Evolutionary conservation across 768 basidiomycete species (phyloP).

Genomic region (Amanita jacksonii): DNA sequence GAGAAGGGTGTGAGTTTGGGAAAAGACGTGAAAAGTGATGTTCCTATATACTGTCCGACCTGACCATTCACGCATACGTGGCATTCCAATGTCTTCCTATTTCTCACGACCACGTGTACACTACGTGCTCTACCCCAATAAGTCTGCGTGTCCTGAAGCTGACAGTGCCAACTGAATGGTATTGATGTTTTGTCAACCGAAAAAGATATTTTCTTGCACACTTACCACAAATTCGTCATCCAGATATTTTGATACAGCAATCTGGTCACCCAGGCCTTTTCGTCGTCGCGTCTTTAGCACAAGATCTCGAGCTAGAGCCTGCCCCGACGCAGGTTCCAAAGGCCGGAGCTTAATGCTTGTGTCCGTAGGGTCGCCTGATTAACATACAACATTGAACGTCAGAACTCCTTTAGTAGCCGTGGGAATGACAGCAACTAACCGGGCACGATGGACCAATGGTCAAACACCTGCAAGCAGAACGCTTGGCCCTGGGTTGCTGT

Average conservation of each 20-base stretch:
- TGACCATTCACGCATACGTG: constrained; percentile 28
- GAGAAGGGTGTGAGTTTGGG: constrained; percentile 27
- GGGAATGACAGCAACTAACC: constrained; percentile 39
- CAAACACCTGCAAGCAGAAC: constrained; percentile 96
- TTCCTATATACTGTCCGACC: constrained; percentile 30
- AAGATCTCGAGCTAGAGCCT: constrained; percentile 88
- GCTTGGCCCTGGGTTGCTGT: constrained; percentile 99
- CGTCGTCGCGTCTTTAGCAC: constrained; percentile 93
- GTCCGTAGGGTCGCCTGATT: constrained; percentile 90
- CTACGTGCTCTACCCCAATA: constrained; percentile 44
- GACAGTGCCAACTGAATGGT: constrained; percentile 71
- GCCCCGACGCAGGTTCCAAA: constrained; percentile 93
- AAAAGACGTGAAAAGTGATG: constrained; percentile 14
- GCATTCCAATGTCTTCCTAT: constrained; percentile 20
- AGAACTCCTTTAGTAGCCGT: constrained; percentile 5
- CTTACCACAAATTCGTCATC: constrained; percentile 94
- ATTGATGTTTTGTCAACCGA: constrained; percentile 8
- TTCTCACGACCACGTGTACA: constrained; percentile 34
- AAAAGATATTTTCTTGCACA: constrained; percentile 12
- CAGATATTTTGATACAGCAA: constrained; percentile 93
- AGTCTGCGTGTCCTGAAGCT: constrained; percentile 91
- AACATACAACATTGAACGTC: background rate
- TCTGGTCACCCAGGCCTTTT: constrained; percentile 95
- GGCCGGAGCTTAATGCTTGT: constrained; percentile 94
- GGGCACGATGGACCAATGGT: constrained; percentile 99